These are phyloP conservation scores for Schwanniomyces sp. DNA, from an alignment of 805 yeast genomes.

Conservation along the genomic window DNA sequence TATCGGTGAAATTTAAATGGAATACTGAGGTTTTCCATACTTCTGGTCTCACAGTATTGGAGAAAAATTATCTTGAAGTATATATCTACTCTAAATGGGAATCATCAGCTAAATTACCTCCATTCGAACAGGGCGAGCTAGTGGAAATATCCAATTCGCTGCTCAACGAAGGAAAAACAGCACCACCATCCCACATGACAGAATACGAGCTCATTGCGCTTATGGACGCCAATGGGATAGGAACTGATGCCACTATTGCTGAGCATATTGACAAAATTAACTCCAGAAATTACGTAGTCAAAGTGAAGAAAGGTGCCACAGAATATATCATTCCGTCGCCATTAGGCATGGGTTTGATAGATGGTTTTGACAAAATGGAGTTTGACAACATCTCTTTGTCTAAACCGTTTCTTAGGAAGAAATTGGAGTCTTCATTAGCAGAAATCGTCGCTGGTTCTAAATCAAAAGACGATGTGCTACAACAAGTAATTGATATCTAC, in stretches of 20 bases:
- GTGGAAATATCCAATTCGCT: conserved; percentile 57
- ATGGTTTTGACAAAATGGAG: conserved; percentile 81
- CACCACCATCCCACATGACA: conserved; percentile 81
- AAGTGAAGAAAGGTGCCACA: conserved; percentile 34
- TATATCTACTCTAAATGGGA: conserved; percentile 82
- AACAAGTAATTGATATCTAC: conserved; percentile 56
- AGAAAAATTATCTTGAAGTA: conserved; percentile 76
- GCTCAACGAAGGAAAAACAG: conserved; percentile 71
- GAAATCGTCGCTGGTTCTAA: conserved; percentile 67
- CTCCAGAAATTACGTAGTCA: conserved; percentile 63
- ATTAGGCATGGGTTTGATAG: conserved; percentile 83
- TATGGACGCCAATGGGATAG: conserved; percentile 97
- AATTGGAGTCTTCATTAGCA: conserved; percentile 65
- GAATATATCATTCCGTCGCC: conserved; percentile 70
- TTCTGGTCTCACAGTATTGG: conserved; percentile 72
- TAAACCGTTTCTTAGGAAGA: conserved; percentile 83
- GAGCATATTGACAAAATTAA: conserved; percentile 89
- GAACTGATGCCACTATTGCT: conserved; percentile 99
- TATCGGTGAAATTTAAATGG: conserved; percentile 70
- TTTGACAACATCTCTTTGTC: conserved; percentile 62
- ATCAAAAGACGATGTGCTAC: conserved; percentile 52
- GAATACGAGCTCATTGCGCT: conserved; percentile 88
- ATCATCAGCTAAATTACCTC: conserved; percentile 62
- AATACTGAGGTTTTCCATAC: conserved; percentile 71
- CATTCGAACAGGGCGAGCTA: conserved; percentile 54